Conservation (phyloP, 2,329 filamentous ascomycete species). For the Microdochium paspali region DNA sequence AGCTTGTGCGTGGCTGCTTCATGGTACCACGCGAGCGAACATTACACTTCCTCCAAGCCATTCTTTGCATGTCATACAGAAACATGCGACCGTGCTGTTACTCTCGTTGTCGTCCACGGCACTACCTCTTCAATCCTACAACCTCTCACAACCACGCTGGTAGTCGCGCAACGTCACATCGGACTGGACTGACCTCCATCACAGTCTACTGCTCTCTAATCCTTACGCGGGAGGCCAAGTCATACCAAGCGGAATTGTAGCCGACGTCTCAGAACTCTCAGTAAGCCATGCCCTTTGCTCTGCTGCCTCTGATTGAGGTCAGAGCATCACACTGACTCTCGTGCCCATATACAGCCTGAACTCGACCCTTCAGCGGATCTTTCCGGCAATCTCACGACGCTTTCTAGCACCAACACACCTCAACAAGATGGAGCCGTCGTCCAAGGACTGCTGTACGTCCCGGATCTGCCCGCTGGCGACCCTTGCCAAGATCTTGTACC, state of each 20-base stretch:
- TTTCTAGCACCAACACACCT: conserved; percentile 59
- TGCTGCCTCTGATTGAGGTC: neutral
- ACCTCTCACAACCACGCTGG: too few species aligned
- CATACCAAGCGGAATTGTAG: conserved; percentile 42
- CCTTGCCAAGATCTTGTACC: conserved; percentile 55
- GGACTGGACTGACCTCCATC: neutral
- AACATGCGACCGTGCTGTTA: too few species aligned
- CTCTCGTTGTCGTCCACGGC: too few species aligned
- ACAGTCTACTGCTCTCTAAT: conserved; percentile 1
- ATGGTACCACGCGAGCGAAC: too few species aligned
- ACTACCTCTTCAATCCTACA: too few species aligned
- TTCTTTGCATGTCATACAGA: neutral
- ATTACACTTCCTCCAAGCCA: too few species aligned
- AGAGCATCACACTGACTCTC: neutral
- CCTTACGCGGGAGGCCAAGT: conserved; percentile 37
- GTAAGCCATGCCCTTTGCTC: conserved; percentile 26
- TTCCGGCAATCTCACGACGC: conserved; percentile 58
- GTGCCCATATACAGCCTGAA: conserved; percentile 20
- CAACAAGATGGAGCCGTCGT: conserved; percentile 48
- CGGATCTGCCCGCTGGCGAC: conserved; percentile 49
- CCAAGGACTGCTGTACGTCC: conserved; percentile 78
- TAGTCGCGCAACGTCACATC: too few species aligned
- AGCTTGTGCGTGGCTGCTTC: too few species aligned
- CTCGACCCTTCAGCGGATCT: conserved; percentile 44
- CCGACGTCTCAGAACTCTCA: conserved; percentile 46